Conservation (phyloP, 140 eudicot species). For the Stevia rebaudiana region DNA sequence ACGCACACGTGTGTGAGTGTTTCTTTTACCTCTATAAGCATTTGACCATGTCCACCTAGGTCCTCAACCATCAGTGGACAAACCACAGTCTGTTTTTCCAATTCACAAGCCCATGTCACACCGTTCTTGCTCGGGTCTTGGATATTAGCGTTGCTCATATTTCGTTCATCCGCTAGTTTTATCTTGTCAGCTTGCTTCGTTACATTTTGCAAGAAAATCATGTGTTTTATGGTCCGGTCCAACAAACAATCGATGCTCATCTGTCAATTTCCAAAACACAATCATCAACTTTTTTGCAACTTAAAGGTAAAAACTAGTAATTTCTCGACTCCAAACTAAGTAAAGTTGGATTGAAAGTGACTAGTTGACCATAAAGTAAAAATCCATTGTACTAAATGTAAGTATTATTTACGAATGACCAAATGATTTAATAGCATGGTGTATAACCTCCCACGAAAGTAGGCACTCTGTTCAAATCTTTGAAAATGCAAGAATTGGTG, state of each 20-base stretch:
- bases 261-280: constrained; percentile 38
- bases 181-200: constrained; percentile 49
- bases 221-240: constrained; percentile 82
- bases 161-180: constrained; percentile 38
- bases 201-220: constrained; percentile 56
- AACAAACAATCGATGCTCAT: constrained; percentile 89
- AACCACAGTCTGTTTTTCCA: constrained; percentile 51
- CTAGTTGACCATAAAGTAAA: constrained; percentile 4
- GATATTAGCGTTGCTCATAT: constrained; percentile 34
- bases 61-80: constrained; percentile 87
- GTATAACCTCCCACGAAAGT: no score
- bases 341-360: background rate
- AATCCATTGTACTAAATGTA: background rate
- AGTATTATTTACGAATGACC: no score
- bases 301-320: constrained; percentile 2
- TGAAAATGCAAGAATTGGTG: no score
- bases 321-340: background rate
- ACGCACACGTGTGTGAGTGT: no score
- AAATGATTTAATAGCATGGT: no score
- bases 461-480: no score
- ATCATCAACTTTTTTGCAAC: background rate
- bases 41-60: constrained; percentile 63
- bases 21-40: constrained; percentile 70
- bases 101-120: constrained; percentile 89
- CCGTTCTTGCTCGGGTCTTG: constrained; percentile 33